Evolutionary conservation across 2,329 filamentous ascomycete species (phyloP).

Genomic region (Colletotrichum sp.): DNA sequence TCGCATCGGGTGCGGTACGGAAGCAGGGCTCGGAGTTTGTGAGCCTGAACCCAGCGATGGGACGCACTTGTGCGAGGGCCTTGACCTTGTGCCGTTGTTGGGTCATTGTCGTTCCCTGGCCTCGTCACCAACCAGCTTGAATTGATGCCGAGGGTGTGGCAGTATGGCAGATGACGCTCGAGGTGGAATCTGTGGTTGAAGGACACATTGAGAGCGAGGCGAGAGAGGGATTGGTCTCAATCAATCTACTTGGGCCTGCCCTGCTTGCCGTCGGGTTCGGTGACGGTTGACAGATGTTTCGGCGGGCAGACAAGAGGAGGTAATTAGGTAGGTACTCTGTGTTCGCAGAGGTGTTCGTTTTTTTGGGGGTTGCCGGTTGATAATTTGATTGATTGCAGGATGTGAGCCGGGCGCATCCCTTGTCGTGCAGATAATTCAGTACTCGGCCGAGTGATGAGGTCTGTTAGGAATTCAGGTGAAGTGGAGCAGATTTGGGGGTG

Average conservation of each 20-base stretch:
- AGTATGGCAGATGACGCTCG: background rate
- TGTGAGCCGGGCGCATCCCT: slow-evolving; percentile 9
- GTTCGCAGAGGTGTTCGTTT: background rate
- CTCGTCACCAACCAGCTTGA: background rate
- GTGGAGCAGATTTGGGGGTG: slow-evolving; percentile 13
- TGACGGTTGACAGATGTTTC: background rate
- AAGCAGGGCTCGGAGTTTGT: background rate
- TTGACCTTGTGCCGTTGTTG: background rate
- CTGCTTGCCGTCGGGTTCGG: background rate
- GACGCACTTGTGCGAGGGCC: background rate
- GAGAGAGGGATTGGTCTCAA: background rate
- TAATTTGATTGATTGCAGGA: slow-evolving; percentile 14
- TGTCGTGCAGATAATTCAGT: slow-evolving; percentile 17
- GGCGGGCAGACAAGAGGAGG: background rate
- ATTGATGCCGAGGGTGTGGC: background rate
- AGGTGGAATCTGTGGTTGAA: background rate
- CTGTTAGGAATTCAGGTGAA: slow-evolving; percentile 23
- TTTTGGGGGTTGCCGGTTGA: background rate
- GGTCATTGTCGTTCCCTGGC: background rate
- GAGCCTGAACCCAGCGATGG: background rate
- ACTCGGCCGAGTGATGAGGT: slow-evolving; percentile 20
- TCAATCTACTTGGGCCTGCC: background rate
- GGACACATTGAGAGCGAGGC: background rate
- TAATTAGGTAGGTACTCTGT: background rate
- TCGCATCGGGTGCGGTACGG: background rate